Conservation (phyloP, 2,329 filamentous ascomycete species). For the Thelonectria olida region DNA sequence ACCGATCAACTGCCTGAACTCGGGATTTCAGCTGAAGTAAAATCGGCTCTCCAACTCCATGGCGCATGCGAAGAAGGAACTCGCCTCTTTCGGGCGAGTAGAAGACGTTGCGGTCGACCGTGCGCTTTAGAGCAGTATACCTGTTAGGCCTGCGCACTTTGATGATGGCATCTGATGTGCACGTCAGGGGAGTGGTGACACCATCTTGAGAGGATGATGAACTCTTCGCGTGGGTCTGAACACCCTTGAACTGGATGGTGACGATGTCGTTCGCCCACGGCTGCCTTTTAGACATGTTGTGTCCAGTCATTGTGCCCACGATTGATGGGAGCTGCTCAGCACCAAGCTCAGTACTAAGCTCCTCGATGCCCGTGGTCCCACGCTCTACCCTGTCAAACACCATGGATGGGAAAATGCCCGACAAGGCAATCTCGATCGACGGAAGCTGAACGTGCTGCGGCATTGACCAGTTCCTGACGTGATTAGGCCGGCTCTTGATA, state of each 20-base stretch:
- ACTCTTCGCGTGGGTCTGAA: conserved; percentile 42
- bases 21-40: conserved; percentile 67
- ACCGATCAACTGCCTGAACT: conserved; percentile 73
- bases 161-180: conserved; percentile 63
- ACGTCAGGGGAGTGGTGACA: conserved; percentile 42
- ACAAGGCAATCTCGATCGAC: conserved; percentile 58
- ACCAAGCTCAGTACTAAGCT: conserved; percentile 11
- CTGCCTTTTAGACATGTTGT: conserved; percentile 38
- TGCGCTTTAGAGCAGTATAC: conserved; percentile 63
- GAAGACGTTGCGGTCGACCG: conserved; percentile 68
- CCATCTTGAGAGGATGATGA: conserved; percentile 18
- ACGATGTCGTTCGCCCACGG: conserved; percentile 70
- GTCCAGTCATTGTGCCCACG: conserved; percentile 29
- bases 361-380: conserved; percentile 14
- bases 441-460: conserved; percentile 58
- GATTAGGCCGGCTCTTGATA: conserved; percentile 51
- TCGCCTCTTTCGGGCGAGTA: conserved; percentile 68
- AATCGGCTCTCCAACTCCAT: conserved; percentile 66
- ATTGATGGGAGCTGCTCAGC: conserved; percentile 36
- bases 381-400: conserved; percentile 37
- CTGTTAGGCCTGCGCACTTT: conserved; percentile 62
- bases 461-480: conserved; percentile 49
- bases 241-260: conserved; percentile 64
- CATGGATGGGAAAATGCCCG: conserved; percentile 54
- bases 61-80: conserved; percentile 69